Conservation (phyloP, 2,329 filamentous ascomycete species). For the Eutypa lata region DNA sequence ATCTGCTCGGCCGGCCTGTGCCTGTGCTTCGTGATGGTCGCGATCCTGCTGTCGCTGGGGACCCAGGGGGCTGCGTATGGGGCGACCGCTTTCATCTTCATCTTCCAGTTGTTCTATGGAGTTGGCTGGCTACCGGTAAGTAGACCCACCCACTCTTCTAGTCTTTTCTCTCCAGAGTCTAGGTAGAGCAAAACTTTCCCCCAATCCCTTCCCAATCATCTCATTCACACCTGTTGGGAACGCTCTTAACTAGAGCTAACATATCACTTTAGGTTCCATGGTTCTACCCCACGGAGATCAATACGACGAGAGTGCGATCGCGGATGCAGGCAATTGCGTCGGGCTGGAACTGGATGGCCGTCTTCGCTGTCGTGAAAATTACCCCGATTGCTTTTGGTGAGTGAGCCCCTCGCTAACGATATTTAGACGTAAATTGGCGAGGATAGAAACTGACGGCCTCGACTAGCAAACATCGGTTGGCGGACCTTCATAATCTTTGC, state of each 20-base stretch:
- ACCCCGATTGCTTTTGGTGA: slow-evolving; percentile 16
- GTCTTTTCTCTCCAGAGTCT: background rate
- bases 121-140: slow-evolving; percentile 36
- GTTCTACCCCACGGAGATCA: slow-evolving; percentile 40
- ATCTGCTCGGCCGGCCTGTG: slow-evolving; percentile 37
- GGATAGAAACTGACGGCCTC: background rate
- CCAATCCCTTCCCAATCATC: no score
- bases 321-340: slow-evolving; percentile 37
- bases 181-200: no score
- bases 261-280: slow-evolving; percentile 31
- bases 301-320: slow-evolving; percentile 36
- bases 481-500: slow-evolving; percentile 26
- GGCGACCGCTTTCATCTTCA: slow-evolving; percentile 40
- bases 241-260: no score
- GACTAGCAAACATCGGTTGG: slow-evolving; percentile 26
- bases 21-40: slow-evolving; percentile 39
- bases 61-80: slow-evolving; percentile 32
- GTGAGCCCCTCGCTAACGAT: background rate
- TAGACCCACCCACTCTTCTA: background rate
- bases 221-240: no score
- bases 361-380: slow-evolving; percentile 18
- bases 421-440: background rate
- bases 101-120: slow-evolving; percentile 42
- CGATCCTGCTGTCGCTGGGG: slow-evolving; percentile 34
- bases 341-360: slow-evolving; percentile 20